phyloP scores from a whole-genome alignment of 176 grass and related monocot genomes.

The barley (Hordeum vulgare) region DNA sequence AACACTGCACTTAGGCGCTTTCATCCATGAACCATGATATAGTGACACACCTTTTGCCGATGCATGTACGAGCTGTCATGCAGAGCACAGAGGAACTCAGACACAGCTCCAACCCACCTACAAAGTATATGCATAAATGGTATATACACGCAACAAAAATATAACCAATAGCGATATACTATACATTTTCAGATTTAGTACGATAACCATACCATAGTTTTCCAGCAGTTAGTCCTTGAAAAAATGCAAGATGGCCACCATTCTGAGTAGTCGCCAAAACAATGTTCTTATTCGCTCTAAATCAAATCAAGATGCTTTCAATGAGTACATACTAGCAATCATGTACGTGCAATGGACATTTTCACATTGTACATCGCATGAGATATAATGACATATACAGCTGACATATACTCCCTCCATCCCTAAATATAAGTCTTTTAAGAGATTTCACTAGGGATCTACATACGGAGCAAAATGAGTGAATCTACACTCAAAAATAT shows the following conservation, averaged over 20 bases:
- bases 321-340: background rate
- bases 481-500: no score
- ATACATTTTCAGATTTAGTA: slow-evolving; percentile 11
- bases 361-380: no score
- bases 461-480: no score
- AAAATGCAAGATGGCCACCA: slow-evolving; percentile 94
- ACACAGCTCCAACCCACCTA: slow-evolving; percentile 84
- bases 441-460: no score
- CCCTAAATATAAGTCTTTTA: no score
- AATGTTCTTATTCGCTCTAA: slow-evolving; percentile 88
- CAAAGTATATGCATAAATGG: slow-evolving; percentile 18
- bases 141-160: background rate
- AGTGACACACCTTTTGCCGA: slow-evolving; percentile 44
- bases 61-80: slow-evolving; percentile 74
- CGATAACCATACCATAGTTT: slow-evolving; percentile 54
- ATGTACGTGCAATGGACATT: background rate
- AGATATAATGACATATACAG: no score
- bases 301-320: slow-evolving; percentile 27
- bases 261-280: slow-evolving; percentile 87
- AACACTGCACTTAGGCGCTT: background rate
- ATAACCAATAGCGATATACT: background rate
- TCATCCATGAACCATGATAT: slow-evolving; percentile 21
- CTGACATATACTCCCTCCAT: no score
- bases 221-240: slow-evolving; percentile 77
- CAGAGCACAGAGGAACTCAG: slow-evolving; percentile 71